These are phyloP conservation scores for Tuber brumale DNA, from an alignment of 495 filamentous ascomycete species.

Conservation along the genomic window DNA sequence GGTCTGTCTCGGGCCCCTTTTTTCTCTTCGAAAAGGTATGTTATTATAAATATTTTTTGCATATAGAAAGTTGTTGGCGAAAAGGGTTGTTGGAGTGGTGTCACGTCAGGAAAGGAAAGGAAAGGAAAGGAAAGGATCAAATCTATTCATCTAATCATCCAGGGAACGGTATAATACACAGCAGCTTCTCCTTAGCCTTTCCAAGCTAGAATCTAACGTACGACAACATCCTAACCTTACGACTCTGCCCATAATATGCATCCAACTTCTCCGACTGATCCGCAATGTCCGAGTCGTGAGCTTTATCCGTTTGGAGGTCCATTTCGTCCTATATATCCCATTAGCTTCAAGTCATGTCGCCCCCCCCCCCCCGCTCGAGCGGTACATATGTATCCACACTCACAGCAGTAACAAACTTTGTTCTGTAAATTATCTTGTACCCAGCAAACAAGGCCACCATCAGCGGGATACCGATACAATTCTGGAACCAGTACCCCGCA, in stretches of 20 bases:
- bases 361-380: neutral
- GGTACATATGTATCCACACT: neutral
- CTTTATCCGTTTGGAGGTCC: slow-evolving; percentile 19
- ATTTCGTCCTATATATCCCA: slow-evolving; percentile 7
- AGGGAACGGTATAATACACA: slow-evolving; percentile 4
- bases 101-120: neutral
- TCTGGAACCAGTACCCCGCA: slow-evolving; percentile 14
- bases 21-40: no score
- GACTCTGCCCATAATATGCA: slow-evolving; percentile 18
- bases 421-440: slow-evolving; percentile 10
- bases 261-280: slow-evolving; percentile 22
- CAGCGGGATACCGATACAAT: slow-evolving; percentile 22
- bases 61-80: neutral
- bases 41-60: neutral
- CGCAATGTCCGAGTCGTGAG: slow-evolving; percentile 8
- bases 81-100: neutral
- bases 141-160: neutral
- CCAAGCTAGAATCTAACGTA: slow-evolving; percentile 19
- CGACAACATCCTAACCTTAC: slow-evolving; percentile 12
- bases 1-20: neutral
- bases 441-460: slow-evolving; percentile 12
- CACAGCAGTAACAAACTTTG: slow-evolving; percentile 12
- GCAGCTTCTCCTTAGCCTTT: neutral
- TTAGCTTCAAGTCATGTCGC: neutral
- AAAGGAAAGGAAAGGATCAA: neutral